These are phyloP conservation scores for Pleurotus ostreatus DNA, from an alignment of 768 basidiomycete genomes.

Conservation along the genomic window DNA sequence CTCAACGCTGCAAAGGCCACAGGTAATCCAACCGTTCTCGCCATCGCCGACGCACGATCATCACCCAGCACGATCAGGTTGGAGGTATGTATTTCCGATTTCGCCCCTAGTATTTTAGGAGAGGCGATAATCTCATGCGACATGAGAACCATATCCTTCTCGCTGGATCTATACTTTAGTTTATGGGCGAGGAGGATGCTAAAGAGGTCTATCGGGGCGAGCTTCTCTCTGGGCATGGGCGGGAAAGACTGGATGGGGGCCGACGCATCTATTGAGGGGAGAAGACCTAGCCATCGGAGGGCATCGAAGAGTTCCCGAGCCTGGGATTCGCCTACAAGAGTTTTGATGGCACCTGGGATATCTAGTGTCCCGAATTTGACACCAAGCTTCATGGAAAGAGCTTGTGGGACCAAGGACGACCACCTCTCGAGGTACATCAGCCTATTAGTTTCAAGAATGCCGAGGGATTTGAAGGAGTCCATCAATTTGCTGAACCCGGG, in stretches of 20 bases:
- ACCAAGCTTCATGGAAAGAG: constrained; percentile 18
- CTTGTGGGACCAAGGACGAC: constrained; percentile 28
- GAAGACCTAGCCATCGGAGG: constrained; percentile 46
- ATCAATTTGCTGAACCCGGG: constrained; percentile 77
- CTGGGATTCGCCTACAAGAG: constrained; percentile 17
- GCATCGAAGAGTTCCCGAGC: constrained; percentile 29
- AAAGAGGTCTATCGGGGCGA: constrained; percentile 69
- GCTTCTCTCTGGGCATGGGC: constrained; percentile 35
- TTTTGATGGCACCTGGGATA: neutral
- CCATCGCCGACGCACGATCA: constrained; percentile 71
- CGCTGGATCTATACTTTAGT: constrained; percentile 62
- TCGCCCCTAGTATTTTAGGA: constrained; percentile 5
- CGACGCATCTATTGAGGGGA: constrained; percentile 14
- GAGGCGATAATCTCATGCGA: constrained; percentile 73
- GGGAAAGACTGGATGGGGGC: constrained; percentile 25
- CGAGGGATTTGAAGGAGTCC: constrained; percentile 66
- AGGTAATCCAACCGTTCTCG: constrained; percentile 85
- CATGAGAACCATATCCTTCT: constrained; percentile 86
- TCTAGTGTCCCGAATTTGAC: constrained; percentile 1
- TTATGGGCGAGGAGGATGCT: constrained; percentile 67
- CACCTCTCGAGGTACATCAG: constrained; percentile 36
- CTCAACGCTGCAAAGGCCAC: constrained; percentile 77
- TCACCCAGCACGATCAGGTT: constrained; percentile 60
- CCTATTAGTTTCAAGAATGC: constrained; percentile 50
- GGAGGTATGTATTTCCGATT: constrained; percentile 61